These are phyloP conservation scores for Pseudomicrostroma phylloplanum DNA, from an alignment of 1,284 basidiomycete species.

Conservation along the genomic window DNA sequence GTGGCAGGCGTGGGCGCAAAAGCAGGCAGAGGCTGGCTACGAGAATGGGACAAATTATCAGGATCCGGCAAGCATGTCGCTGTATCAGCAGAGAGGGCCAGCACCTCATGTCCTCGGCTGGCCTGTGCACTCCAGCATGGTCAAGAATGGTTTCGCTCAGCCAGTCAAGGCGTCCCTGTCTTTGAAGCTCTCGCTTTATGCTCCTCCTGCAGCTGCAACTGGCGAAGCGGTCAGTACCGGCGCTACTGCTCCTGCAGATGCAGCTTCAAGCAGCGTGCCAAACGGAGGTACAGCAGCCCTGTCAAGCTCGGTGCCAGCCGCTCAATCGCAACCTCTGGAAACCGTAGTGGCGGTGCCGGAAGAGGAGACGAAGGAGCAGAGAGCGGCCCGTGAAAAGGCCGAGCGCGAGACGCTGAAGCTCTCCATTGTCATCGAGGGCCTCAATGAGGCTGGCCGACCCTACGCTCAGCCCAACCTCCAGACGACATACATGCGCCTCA, in stretches of 20 bases:
- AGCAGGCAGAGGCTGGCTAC: constrained; percentile 7
- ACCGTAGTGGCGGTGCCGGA: constrained; percentile 13
- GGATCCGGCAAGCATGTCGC: neutral
- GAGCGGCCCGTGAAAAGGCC: constrained; percentile 30
- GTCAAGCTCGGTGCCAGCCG: neutral
- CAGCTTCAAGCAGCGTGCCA: neutral
- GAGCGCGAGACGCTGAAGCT: constrained; percentile 41
- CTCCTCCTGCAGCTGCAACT: constrained; percentile 15
- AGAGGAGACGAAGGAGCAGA: constrained; percentile 34
- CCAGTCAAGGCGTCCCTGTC: constrained; percentile 23
- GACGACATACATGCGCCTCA: constrained; percentile 38
- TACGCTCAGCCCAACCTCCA: constrained; percentile 39
- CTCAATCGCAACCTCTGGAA: neutral
- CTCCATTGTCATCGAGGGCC: constrained; percentile 42
- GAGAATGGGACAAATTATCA: neutral
- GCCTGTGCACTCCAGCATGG: constrained; percentile 34
- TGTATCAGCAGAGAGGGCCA: constrained; percentile 20
- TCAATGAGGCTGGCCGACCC: constrained; percentile 39
- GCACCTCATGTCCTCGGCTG: constrained; percentile 42
- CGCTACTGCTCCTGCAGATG: neutral
- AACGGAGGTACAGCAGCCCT: neutral
- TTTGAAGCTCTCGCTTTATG: constrained; percentile 28
- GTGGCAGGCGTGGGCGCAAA: constrained; percentile 26
- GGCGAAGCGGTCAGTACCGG: neutral
- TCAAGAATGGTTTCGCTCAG: constrained; percentile 28